Percentiles rank a stretch among this genome's conserved stretches.
Conservation (phyloP, 768 basidiomycete species). For the Suillus subalutaceus region DNA sequence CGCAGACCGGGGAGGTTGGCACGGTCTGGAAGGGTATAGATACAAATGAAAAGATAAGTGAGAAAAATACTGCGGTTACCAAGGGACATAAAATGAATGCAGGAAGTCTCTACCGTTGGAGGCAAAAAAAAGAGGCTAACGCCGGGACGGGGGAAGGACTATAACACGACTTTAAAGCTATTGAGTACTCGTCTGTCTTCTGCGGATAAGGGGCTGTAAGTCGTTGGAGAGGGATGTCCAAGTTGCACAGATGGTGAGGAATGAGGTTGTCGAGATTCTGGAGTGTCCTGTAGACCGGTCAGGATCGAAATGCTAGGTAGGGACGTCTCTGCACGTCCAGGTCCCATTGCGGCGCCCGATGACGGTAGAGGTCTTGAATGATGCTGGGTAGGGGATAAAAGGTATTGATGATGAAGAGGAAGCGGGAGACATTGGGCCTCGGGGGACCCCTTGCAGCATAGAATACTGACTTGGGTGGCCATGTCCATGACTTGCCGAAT, state of each 20-base stretch:
- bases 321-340: constrained; percentile 14
- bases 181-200: constrained; percentile 63
- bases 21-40: background rate
- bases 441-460: constrained; percentile 17
- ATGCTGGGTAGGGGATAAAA: constrained; percentile 17
- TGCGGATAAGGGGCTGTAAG: constrained; percentile 46
- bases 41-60: background rate
- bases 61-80: background rate
- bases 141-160: constrained; percentile 15
- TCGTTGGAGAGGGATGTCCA: constrained; percentile 28
- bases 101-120: background rate
- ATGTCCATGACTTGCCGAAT: constrained; percentile 11
- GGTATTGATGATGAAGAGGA: constrained; percentile 19
- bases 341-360: constrained; percentile 11
- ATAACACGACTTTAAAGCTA: constrained; percentile 57
- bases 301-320: constrained; percentile 29
- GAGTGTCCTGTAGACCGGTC: constrained; percentile 12
- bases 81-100: background rate
- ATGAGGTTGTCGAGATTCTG: constrained; percentile 9
- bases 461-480: constrained; percentile 14
- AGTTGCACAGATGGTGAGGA: constrained; percentile 22
- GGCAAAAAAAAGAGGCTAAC: background rate
- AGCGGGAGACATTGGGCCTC: constrained; percentile 18
- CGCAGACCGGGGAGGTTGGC: background rate
- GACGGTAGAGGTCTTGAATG: constrained; percentile 12